A percentile compares a stretch with the other conserved stretches of the same genome.
These are phyloP conservation scores for Fraxinus ornus DNA, from an alignment of 305 asterid species.

Conservation along the genomic window DNA sequence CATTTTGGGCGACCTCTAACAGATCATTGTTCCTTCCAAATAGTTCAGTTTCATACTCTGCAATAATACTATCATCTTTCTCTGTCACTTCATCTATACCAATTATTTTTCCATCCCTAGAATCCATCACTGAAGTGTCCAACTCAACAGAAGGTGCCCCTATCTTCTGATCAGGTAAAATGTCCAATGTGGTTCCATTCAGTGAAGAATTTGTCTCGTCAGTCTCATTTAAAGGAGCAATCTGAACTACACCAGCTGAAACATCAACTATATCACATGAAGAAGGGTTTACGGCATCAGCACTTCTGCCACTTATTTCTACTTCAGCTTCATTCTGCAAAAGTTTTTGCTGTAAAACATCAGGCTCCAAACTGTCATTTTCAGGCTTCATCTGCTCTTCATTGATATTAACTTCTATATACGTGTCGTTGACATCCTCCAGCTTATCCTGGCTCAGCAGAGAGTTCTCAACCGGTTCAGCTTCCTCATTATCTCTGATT, in stretches of 20 bases:
- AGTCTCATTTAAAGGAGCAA: slow-evolving; percentile 26
- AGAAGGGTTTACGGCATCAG: slow-evolving; percentile 32
- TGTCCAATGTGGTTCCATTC: slow-evolving; percentile 26
- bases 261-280: slow-evolving; percentile 34
- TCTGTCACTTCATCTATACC: slow-evolving; percentile 34
- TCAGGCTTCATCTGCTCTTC: slow-evolving; percentile 31
- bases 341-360: slow-evolving; percentile 30
- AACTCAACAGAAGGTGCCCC: slow-evolving; percentile 32
- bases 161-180: slow-evolving; percentile 36
- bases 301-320: slow-evolving; percentile 29
- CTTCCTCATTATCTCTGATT: slow-evolving; percentile 35
- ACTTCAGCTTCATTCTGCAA: slow-evolving; percentile 37
- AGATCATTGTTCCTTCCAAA: slow-evolving; percentile 31
- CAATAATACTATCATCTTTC: slow-evolving; percentile 34
- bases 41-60: slow-evolving; percentile 35
- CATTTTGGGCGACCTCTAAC: slow-evolving; percentile 36
- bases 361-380: slow-evolving; percentile 26
- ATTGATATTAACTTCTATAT: slow-evolving; percentile 27
- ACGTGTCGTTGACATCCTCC: slow-evolving; percentile 29
- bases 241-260: slow-evolving; percentile 30
- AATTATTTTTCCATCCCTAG: slow-evolving; percentile 35
- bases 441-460: slow-evolving; percentile 30
- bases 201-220: slow-evolving; percentile 27
- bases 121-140: slow-evolving; percentile 30
- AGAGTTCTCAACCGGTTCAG: slow-evolving; percentile 30